A percentile compares a stretch with the other conserved stretches of the same genome.
Conservation (phyloP, 169 alveolate species). For the Neospora caninum region DNA sequence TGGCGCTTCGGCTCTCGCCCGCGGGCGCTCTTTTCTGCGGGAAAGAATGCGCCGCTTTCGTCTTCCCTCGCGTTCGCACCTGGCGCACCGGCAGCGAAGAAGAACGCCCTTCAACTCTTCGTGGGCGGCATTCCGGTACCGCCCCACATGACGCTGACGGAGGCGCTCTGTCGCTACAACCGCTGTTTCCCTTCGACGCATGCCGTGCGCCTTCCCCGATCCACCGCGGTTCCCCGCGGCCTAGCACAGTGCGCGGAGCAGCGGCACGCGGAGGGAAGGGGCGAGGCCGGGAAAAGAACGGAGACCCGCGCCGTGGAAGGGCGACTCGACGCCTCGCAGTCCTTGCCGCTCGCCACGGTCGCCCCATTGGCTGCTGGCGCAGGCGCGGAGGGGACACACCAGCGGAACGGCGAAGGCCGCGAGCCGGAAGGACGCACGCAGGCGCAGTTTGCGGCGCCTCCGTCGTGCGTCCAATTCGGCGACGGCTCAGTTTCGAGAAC, state of each 20-base stretch:
- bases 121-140: conserved; percentile 53
- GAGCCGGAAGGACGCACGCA: too few relatives aligned
- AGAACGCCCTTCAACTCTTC: conserved; percentile 38
- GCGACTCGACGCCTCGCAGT: too few relatives aligned
- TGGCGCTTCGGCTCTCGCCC: neutral
- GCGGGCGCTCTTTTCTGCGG: neutral
- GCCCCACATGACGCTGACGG: conserved; percentile 63
- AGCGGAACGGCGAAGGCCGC: too few relatives aligned
- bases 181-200: conserved; percentile 30
- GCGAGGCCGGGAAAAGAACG: neutral
- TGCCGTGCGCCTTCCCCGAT: neutral
- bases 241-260: neutral
- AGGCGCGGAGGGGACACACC: too few relatives aligned
- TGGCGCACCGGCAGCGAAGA: neutral
- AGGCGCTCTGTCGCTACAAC: conserved; percentile 58
- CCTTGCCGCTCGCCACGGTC: neutral
- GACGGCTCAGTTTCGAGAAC: neutral
- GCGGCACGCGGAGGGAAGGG: neutral
- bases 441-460: too few relatives aligned
- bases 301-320: neutral
- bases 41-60: neutral
- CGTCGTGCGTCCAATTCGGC: neutral
- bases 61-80: neutral
- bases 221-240: neutral
- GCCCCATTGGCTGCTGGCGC: neutral